Base-by-base conservation (phyloP, 805 yeast species). In the Clavispora vitiphila region DNA sequence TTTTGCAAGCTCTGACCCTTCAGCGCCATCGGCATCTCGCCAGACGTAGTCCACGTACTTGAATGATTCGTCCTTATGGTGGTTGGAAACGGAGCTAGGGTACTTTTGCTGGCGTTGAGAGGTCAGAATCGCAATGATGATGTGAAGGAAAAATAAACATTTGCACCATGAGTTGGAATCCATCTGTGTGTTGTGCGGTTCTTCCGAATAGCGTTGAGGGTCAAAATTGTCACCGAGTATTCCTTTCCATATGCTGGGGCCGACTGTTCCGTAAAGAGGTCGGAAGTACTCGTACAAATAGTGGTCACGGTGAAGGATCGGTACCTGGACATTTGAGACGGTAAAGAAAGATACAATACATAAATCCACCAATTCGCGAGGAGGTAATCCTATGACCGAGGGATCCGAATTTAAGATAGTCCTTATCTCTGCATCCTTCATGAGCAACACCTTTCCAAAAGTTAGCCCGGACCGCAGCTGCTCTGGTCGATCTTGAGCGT, bases 41-140 rank as follows among this genome's bases (percentile, higher is more conserved):
- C 55, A 50, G 6, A 50, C 31, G 6, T 26, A 18, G 22, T 44
- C 51, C 6, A 46, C 41, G 27, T 44, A 43, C 15, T 35, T 25
- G 22, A 50, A 34, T 8, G 50, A 43, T 26, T 41, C 38, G 11
- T 38, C 37, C 15, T 50, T 42, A 43, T 50, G 47, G 29, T 40
- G 35, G 18, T 38, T 42, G 15, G 47, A 41, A 3, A 38, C 19
- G 4, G 36, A 8, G 19, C 43, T 34, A 1, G 55, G 45, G 31
- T 38, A 40, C 10, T 42, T 34, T 34, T 48, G 50, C 38, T 50
- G 53, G 23, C 40, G 41, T n/a, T 44, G 41, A 5, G 53, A 46
- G 7, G 53, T 44, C 48, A 46, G 48, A 19, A 50, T 49, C 16
- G 55, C 56, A 12, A 50, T 23, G 31, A 50, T 36, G 19, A 47